Evolutionary conservation across 208 protist genomes (phyloP).

Genomic region (Acanthamoeba divionensis): DNA sequence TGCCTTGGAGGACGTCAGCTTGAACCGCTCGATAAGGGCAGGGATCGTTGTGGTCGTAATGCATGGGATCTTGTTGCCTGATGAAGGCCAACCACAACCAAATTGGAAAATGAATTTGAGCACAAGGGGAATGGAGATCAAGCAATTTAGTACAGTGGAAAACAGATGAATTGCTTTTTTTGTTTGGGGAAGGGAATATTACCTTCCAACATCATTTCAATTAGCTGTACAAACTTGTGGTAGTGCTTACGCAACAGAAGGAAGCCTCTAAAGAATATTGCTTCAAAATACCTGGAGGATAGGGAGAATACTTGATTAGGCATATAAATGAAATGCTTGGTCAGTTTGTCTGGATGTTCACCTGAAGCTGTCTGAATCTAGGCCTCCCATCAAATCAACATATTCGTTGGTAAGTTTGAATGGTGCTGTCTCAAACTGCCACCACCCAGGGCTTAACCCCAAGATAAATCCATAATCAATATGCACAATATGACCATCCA

Average conservation of each 20-base stretch:
- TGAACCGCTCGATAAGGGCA: slow-evolving; percentile 4
- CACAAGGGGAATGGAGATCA: too few species aligned
- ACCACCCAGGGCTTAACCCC: slow-evolving; percentile 2
- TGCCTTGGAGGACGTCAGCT: not conserved
- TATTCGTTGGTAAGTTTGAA: slow-evolving; percentile 57
- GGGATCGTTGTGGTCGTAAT: not conserved
- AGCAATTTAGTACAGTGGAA: too few species aligned
- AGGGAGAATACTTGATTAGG: too few species aligned
- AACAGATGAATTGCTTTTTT: too few species aligned
- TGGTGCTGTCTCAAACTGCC: slow-evolving; percentile 50
- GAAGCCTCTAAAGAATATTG: slow-evolving; percentile 14
- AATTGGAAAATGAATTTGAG: too few species aligned
- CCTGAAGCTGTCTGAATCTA: slow-evolving; percentile 48
- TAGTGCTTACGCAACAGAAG: slow-evolving; percentile 16
- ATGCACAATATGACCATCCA: slow-evolving; percentile 64
- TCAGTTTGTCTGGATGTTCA: too few species aligned
- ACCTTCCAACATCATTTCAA: slow-evolving; percentile 53
- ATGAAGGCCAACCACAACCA: too few species aligned
- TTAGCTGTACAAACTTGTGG: not conserved
- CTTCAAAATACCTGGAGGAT: not conserved
- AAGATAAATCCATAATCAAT: slow-evolving; percentile 75
- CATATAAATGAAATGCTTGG: too few species aligned
- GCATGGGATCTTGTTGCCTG: slow-evolving; percentile 5
- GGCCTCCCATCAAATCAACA: slow-evolving; percentile 41
- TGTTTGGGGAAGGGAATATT: too few species aligned